These are phyloP conservation scores for Dryadomyces sulphureus DNA, from an alignment of 2,329 filamentous ascomycete species.

Conservation along the genomic window DNA sequence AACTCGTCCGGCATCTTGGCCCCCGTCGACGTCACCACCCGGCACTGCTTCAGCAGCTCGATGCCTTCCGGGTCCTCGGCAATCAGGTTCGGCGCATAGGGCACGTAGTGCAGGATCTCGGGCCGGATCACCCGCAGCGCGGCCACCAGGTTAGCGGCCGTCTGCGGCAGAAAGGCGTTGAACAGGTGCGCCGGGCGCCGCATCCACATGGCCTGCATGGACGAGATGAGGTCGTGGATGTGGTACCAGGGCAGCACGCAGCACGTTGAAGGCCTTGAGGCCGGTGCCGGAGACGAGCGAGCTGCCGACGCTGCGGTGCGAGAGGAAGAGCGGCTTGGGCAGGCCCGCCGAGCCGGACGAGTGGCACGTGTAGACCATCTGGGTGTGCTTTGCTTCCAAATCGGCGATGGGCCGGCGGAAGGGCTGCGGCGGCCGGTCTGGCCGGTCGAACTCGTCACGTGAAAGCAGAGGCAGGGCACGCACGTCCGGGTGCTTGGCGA, in stretches of 20 bases:
- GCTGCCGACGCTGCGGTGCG: constrained; percentile 23
- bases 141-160: constrained; percentile 24
- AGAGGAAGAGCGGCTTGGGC: constrained; percentile 28
- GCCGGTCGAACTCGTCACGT: constrained; percentile 7
- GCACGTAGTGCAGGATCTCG: constrained; percentile 39
- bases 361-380: constrained; percentile 26
- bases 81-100: constrained; percentile 41
- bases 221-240: constrained; percentile 24
- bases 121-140: constrained; percentile 24
- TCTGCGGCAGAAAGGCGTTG: constrained; percentile 21
- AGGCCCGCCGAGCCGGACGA: constrained; percentile 32
- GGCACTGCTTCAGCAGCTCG: constrained; percentile 23
- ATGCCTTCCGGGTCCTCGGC: constrained; percentile 37
- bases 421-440: constrained; percentile 7
- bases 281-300: constrained; percentile 19
- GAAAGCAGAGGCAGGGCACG: constrained; percentile 9
- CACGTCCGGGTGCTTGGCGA: constrained; percentile 12
- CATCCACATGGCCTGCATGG: constrained; percentile 28
- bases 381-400: constrained; percentile 15
- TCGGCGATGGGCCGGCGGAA: constrained; percentile 14
- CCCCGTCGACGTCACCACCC: constrained; percentile 34
- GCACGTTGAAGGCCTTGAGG: constrained; percentile 22
- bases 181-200: constrained; percentile 24
- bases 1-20: constrained; percentile 37
- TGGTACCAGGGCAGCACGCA: constrained; percentile 28